phyloP scores from a whole-genome alignment of 225 moss, liverwort and hornwort genomes.

The Lunularia cruciata region DNA sequence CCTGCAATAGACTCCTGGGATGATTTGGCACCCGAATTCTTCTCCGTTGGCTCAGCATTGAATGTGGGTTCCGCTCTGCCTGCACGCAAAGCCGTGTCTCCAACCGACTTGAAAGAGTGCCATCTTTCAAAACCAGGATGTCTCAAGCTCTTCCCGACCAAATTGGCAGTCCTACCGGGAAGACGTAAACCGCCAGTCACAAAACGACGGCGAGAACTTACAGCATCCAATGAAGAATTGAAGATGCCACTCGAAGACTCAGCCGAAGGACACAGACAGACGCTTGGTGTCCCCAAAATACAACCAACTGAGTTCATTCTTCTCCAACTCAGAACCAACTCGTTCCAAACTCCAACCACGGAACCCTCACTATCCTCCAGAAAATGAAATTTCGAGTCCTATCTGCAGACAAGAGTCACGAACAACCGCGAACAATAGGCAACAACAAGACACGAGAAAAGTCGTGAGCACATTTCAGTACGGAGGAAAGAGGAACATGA shows the following conservation, averaged over 20 bases:
- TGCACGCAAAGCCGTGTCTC: background rate
- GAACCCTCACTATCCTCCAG: background rate
- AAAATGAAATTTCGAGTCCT: background rate
- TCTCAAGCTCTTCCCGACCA: background rate
- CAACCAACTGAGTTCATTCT: conserved; percentile 14
- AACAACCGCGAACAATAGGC: background rate
- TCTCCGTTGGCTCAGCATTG: conserved; percentile 2
- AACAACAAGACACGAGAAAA: background rate
- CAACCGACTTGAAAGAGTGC: background rate
- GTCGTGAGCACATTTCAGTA: background rate
- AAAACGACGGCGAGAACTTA: too few species aligned
- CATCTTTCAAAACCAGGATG: background rate
- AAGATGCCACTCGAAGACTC: too few species aligned
- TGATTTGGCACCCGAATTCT: background rate
- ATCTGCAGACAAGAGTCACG: background rate
- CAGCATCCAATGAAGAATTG: background rate
- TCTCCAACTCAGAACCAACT: background rate
- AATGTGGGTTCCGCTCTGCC: background rate
- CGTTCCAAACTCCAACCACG: background rate
- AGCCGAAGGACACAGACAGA: background rate
- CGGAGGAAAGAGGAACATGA: background rate
- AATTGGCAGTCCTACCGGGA: background rate
- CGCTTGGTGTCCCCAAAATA: background rate
- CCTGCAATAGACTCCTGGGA: background rate
- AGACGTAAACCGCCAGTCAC: background rate